phyloP scores from a whole-genome alignment of 768 basidiomycete species.

The Amylocystis lapponica region DNA sequence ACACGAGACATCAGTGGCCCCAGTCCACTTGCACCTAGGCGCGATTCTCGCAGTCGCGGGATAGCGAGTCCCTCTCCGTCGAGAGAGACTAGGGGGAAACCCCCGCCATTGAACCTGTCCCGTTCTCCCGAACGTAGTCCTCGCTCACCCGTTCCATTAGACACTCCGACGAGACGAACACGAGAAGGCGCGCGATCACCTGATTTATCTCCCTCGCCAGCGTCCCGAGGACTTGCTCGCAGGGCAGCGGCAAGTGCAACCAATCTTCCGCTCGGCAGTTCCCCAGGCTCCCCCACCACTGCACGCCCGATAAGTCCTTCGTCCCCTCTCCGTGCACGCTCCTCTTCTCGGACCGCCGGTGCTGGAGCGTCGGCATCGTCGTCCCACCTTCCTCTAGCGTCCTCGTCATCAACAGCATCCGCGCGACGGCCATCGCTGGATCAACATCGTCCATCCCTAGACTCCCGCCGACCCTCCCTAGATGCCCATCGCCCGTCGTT shows the following conservation, averaged over 20 bases:
- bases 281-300: slow-evolving; percentile 32
- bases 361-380: slow-evolving; percentile 44
- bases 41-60: slow-evolving; percentile 21
- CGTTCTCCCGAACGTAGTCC: slow-evolving; percentile 9
- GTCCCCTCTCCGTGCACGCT: slow-evolving; percentile 37
- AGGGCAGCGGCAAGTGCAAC: slow-evolving; percentile 34
- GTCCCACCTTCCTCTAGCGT: slow-evolving; percentile 42
- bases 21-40: slow-evolving; percentile 29
- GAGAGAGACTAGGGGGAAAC: slow-evolving; percentile 16
- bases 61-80: slow-evolving; percentile 20
- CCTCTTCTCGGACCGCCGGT: slow-evolving; percentile 36
- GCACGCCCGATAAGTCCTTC: slow-evolving; percentile 36
- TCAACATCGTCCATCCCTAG: slow-evolving; percentile 7
- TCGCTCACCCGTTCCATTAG: slow-evolving; percentile 12
- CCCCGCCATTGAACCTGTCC: slow-evolving; percentile 17
- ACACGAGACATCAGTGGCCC: slow-evolving; percentile 37
- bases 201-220: slow-evolving; percentile 40
- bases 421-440: slow-evolving; percentile 29
- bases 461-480: slow-evolving; percentile 27
- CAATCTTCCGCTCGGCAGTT: slow-evolving; percentile 35
- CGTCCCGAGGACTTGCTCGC: slow-evolving; percentile 35
- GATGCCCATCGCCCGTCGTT: slow-evolving; percentile 18
- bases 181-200: slow-evolving; percentile 19
- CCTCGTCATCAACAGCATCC: slow-evolving; percentile 24
- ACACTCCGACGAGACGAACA: slow-evolving; percentile 31